Base-by-base conservation (phyloP, 2,329 filamentous ascomycete species). In the Chaetoscypha palmicola region DNA sequence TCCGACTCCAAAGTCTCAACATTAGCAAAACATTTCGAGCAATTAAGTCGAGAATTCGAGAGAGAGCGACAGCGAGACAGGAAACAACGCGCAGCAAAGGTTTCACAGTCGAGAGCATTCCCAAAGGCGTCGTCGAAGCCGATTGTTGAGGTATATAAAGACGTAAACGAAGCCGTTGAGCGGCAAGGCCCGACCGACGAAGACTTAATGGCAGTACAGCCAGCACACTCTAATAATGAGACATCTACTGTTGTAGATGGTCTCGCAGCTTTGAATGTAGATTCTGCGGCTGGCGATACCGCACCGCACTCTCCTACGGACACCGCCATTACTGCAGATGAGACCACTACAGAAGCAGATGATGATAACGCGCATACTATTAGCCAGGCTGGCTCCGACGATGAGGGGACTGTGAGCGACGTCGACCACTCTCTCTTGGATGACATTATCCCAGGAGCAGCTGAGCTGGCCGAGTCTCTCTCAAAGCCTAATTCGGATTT, bases 21-120 rank as follows among this genome's bases (percentile, higher is more conserved):
- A n/a, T 72, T 98, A 38, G 88, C 92, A 14, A 87, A 87, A 55
- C 92, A 97, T 62, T 97, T 98, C 60, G 94, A 98, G 64, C 90
- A 97, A 63, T 73, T 98, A 45, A 96, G 89, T 56, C 83, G 90
- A 19, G 94, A 98, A 60, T 98, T 98, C 54, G 60, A 62, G 39
- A 94, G 91, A 57, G 91, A 98, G 65, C 79, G 92, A 34, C 77
- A 94, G 54, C 83, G 86, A 38, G 91, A 97, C 62, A 79, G 86
- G 52, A 83, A 83, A 57, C 84, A 89, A 62, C 73, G 87, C 47
- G 86, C 87, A 20, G 85, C 86, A 35, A 88, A 82, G 58, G 81
- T 84, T 60, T 75, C 78, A 33, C 72, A 74, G 62, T 86, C 87
- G 11, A 78, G 90, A 49, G 87, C 88, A 1, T 91, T 91, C 61